These are phyloP conservation scores for Thelephora terrestris DNA, from an alignment of 1,284 basidiomycete species.

Conservation along the genomic window DNA sequence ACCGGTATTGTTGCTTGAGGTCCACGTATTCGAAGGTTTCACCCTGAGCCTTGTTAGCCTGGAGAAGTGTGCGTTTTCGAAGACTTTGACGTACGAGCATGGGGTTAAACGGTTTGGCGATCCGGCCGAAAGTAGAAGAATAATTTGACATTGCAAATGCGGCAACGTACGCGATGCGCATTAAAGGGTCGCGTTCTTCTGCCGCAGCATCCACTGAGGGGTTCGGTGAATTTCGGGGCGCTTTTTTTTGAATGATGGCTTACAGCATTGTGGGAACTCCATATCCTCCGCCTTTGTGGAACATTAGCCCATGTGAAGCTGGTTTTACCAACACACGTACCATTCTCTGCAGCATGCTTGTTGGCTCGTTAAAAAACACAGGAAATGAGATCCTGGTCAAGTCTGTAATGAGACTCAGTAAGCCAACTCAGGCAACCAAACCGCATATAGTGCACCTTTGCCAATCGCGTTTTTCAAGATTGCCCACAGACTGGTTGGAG, in stretches of 20 bases:
- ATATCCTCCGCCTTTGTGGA: constrained; percentile 72
- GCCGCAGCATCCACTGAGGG: constrained; percentile 74
- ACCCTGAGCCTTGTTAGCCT: constrained; percentile 25
- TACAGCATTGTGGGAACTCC: constrained; percentile 90
- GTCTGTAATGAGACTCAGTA: constrained; percentile 22
- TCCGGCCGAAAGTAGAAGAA: constrained; percentile 88
- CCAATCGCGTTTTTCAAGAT: constrained; percentile 96
- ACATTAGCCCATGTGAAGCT: background rate
- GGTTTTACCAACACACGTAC: constrained; percentile 24
- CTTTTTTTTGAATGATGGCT: constrained; percentile 24
- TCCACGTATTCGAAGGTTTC: constrained; percentile 96
- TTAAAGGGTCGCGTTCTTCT: constrained; percentile 66
- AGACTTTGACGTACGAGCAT: constrained; percentile 54
- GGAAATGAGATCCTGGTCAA: constrained; percentile 95
- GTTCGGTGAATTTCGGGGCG: constrained; percentile 1
- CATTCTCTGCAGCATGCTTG: constrained; percentile 89
- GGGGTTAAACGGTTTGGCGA: constrained; percentile 94
- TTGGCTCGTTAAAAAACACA: constrained; percentile 94
- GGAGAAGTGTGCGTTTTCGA: background rate
- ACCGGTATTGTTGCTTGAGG: constrained; percentile 83
- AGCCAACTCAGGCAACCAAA: too few species aligned
- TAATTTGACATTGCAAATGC: constrained; percentile 99
- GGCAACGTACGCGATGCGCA: constrained; percentile 87
- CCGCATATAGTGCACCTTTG: constrained; percentile 39
- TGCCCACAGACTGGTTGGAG: constrained; percentile 88